Base-by-base conservation (phyloP, 345 rosid species). In the Diplotaxis tenuifolia region DNA sequence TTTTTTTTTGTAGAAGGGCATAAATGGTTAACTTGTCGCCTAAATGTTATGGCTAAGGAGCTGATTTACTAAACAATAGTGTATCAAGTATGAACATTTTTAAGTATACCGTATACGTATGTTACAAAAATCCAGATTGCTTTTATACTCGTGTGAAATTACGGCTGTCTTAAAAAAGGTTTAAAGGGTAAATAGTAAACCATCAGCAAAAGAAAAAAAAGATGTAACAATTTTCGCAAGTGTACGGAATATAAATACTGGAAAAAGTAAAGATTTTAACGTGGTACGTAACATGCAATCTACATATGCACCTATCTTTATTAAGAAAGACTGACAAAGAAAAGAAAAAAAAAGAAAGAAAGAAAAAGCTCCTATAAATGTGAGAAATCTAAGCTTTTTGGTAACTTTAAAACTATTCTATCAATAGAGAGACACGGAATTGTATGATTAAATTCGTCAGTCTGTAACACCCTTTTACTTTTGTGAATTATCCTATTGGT, bases 381-480 rank as follows among this genome's bases (percentile, higher is more conserved):
- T 36, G 80, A 77, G 80, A 71, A 36, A 34, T 50, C 22, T 65
- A 25, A 65, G 68, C 76, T 71, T 77, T 76, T 65, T 71, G 68
- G 73, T 47, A 59, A 71, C 22, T 71, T 66, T 3, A 36, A n/a
- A 59, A 77, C 67, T 70, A 56, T 70, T 21, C 76, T 58, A 76
- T 54, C 69, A 68, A 67, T 58, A 55, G 75, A 71, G 68, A 38
- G 76, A 77, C 76, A 71, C 80, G 72, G 80, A 77, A 77, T 71
- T 66, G 63, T 59, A 77, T 77, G 80, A 71, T 77, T 57, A 77
- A 65, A 59, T 50, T 71, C 52, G 29, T 77, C 58, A 50, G 63
- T 65, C 76, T 32, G 68, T 71, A 54, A 77, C 56, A 50, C 57
- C 27, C 67, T 58, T 71, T 77, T 71, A 65, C 76, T 70, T 76